Evolutionary conservation across 257 asterid genomes (phyloP), one percentile per base, ranked within the genome.

Genomic region (Solanum dulcamara): DNA sequence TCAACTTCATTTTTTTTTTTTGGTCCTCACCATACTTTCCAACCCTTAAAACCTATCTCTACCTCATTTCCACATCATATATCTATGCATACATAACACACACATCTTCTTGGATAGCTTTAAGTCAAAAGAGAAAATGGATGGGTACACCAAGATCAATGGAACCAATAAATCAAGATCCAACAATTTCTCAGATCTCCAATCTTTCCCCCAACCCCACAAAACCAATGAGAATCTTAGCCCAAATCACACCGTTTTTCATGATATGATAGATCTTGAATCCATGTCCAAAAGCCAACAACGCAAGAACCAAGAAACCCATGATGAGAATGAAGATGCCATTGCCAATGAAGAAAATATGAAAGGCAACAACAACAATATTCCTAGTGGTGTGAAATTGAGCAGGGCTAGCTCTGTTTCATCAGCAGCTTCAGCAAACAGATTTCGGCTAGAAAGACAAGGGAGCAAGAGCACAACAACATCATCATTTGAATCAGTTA

Each of bases 341-440:
- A 26, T 77, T 28, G 62, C 38, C 62, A 15, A 77, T 15, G 62
- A 44, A 44, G 64, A 28, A 46, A 77, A 46, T 28, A 77, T 1
- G 42, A 4, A 77, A 64, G 10, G 83, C 1, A 48, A 10, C 26
- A 15, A 66, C 40, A 70, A 38, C 33, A 38, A 0, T 46, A 2
- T 44, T 77, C 18, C 83, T 4, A 2, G 20, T 57, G 86, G 66
- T 60, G 88, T 71, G 81, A 85, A 86, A 67, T 81, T 88, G 28
- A 87, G 64, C 60, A 89, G 86, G 80, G 88, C 88, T 86, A 11
- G 9, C 11, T 85, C 92, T 4, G 86, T 83, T 48, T 89, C 92
- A 32, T 72, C 88, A 51, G 26, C 84, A 9, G 35, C 86, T 33
- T 81, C 88, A 44, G 83, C 64, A 77, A 85, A 44, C 55, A 33